phyloP scores from a whole-genome alignment of 768 basidiomycete species.

The Russula abietina region DNA sequence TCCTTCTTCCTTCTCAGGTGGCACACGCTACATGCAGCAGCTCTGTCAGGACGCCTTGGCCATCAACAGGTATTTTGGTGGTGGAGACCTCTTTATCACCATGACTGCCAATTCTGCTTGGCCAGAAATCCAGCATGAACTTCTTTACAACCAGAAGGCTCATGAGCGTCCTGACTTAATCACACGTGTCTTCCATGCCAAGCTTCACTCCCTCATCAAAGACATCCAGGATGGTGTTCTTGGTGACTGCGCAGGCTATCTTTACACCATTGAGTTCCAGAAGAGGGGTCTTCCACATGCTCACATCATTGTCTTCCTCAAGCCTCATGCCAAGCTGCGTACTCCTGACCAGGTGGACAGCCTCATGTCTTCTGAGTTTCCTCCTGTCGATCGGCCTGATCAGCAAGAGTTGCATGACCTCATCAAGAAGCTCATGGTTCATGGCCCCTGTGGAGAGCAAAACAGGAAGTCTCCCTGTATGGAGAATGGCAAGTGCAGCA shows the following conservation, averaged over 20 bases:
- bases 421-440: too few species aligned
- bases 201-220: not conserved
- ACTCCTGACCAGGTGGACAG: not conserved
- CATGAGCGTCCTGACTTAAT: not conserved
- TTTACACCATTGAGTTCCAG: constrained; percentile 3
- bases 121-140: constrained; percentile 28
- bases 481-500: too few species aligned
- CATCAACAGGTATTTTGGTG: not conserved
- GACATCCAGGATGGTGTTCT: not conserved
- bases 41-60: not conserved
- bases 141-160: constrained; percentile 26
- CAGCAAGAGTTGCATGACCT: too few species aligned
- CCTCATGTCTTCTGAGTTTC: too few species aligned
- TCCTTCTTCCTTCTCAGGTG: not conserved
- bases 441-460: too few species aligned
- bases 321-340: not conserved
- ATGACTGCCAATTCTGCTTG: constrained; percentile 49
- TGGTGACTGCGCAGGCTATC: not conserved
- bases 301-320: too few species aligned
- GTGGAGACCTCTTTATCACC: constrained; percentile 31
- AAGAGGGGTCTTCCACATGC: not conserved
- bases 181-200: not conserved
- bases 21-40: not conserved
- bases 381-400: too few species aligned
- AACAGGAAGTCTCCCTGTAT: too few species aligned